Base-by-base conservation (phyloP, 164 flowering plant genomes). In the Vitis rupestris region DNA sequence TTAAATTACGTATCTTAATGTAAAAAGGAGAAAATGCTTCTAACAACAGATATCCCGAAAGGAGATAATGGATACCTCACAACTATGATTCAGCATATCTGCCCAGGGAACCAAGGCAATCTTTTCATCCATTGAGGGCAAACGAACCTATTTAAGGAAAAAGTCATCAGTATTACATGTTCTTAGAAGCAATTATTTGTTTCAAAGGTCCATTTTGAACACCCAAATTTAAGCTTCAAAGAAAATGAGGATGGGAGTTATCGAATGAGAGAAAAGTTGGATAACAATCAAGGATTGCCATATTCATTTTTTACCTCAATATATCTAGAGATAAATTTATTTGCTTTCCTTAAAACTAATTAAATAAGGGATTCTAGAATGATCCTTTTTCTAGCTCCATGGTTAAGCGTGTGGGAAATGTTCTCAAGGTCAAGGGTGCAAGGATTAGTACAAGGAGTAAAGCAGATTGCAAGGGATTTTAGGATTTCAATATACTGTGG, bases 31-130 rank as follows among this genome's bases (percentile, higher is more conserved):
- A 37, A 37, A 37, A 37, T 37, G 61, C 31, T 58, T 66, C 31
- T 0, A 57, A 51, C 0, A 0, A 52, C 57, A 12, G 50, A 66
- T 56, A n/a, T 29, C 23, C 16, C 2, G 0, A 23, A 52, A 47
- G 37, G 30, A 67, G 10, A 64, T 14, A 10, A 50, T 37, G 44
- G 44, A 59, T 75, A 94, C 99, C 88, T 92, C 96, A 78, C 97
- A 90, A 66, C 84, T 92, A 72, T 94, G 99, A 73, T 94, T 94
- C 69, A 94, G 83, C 99, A 94, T 94, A 87, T 94, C 99, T 74
- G 97, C 99, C 97, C 97, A 94, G 17, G 99, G 99, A 73, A 94
- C 97, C 81, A 94, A 81, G 50, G 97, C 95, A 79, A 92, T 91
- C 77, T 71, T 90, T 73, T 87, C 99, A 77, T 86, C 92, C 97